Percentiles rank a stretch among this genome's conserved stretches.
Evolutionary conservation across 805 yeast genomes (phyloP).

Genomic region (Wickerhamomyces bisporus): DNA sequence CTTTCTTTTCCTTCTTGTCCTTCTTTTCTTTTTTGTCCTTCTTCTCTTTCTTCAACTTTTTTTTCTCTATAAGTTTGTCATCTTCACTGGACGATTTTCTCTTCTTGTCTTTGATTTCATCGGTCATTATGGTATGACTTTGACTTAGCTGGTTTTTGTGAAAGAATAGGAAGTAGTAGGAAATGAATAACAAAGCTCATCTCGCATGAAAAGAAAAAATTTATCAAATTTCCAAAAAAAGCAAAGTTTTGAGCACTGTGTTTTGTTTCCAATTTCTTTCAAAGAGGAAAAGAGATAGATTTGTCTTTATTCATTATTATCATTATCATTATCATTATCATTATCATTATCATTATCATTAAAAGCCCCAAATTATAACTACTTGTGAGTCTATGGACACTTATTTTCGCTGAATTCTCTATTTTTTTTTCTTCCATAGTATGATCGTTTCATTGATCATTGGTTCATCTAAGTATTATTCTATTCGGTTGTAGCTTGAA

Average conservation of each 20-base stretch:
- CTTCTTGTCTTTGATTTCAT: conserved; percentile 23
- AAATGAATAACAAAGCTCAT: conserved; percentile 5
- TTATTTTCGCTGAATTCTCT: no score
- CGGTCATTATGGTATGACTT: conserved; percentile 13
- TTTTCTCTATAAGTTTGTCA: conserved; percentile 16
- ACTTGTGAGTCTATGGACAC: no score
- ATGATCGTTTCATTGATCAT: no score
- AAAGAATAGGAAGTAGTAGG: no score
- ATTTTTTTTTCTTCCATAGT: no score
- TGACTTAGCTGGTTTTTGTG: background rate
- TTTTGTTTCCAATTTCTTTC: conserved; percentile 1
- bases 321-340: no score
- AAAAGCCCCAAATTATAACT: no score
- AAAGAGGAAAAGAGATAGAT: no score
- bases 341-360: no score
- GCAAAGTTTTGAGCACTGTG: conserved; percentile 4
- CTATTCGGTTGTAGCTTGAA: no score
- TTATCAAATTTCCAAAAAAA: conserved; percentile 1
- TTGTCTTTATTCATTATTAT: no score
- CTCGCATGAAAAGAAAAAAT: conserved; percentile 2
- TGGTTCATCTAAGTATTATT: no score
- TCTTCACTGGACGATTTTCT: conserved; percentile 18
- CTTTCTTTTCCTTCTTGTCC: conserved; percentile 17
- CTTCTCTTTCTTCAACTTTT: conserved; percentile 25
- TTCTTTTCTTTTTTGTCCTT: conserved; percentile 36